Base-by-base conservation (phyloP, 306 rosid species). In the Cucumis hystrix region DNA sequence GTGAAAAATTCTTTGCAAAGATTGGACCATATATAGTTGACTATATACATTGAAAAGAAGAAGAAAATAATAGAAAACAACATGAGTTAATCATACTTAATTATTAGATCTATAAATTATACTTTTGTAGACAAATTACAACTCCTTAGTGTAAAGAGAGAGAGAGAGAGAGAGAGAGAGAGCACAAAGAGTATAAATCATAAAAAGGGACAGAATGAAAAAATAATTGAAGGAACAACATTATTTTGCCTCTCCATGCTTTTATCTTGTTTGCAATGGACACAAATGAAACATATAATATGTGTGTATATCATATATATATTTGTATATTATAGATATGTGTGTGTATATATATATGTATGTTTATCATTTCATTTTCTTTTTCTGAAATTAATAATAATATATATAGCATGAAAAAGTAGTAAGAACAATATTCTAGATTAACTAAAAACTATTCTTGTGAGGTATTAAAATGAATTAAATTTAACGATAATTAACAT, bases 201-300 rank as follows among this genome's bases (percentile, higher is more conserved):
- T 7, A 67, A 43, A 68, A 21, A 43, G 6, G 35, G 10, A 43
- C 30, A 4, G 5, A 33, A 33, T 28, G 20, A 10, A 43, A 41
- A 20, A 41, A 68, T 68, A 68, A 68, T 68, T 68, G 74, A 70
- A 70, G 58, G 21, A 47, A 70, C 75, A 70, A 1, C 75, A 47
- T 70, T 70, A 70, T 70, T 70, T 70, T 70, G 58, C 39, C 40
- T 45, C 58, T 45, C 75, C 75, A 70, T 70, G 75, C 75, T 70
- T 70, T 65, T 65, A 65, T 65, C 72, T 39, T 17, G 71, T 65
- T 35, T 65, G 49, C 47, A 8, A 17, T 65, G 21, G 71, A 17
- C 43, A 64, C 8, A 23, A 23, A 28, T 28, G 30, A 28, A 28
- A 28, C 30, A 28, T 65, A 17, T 61, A 21, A 17, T 61, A 21